A percentile compares a stretch with the other conserved stretches of the same genome.
These are phyloP conservation scores for Aspergillus sp. DNA, from an alignment of 2,329 filamentous ascomycete species.

Conservation along the genomic window DNA sequence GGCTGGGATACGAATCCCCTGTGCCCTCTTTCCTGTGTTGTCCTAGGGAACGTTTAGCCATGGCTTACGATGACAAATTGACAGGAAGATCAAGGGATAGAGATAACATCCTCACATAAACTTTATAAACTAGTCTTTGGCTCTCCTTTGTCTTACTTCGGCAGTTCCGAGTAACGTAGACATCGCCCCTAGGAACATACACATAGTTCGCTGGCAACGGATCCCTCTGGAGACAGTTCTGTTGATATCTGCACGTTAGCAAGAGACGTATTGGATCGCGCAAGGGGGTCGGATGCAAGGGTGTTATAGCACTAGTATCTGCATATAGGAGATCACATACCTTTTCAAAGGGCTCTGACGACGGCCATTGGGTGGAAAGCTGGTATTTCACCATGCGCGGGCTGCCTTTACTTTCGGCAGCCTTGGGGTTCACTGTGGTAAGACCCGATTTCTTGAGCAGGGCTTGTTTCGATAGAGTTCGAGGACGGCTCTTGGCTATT, in stretches of 20 bases:
- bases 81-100: background rate
- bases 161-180: conserved; percentile 46
- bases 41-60: conserved; percentile 20
- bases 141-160: conserved; percentile 36
- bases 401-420: background rate
- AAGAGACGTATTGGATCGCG: background rate
- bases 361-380: conserved; percentile 17
- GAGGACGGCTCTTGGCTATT: conserved; percentile 3
- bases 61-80: background rate
- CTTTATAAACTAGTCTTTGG: conserved; percentile 32
- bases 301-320: background rate
- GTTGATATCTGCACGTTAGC: conserved; percentile 6
- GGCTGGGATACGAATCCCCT: conserved; percentile 47
- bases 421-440: conserved; percentile 1
- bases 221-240: conserved; percentile 34
- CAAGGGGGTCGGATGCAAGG: conserved; percentile 5
- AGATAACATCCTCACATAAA: conserved; percentile 32
- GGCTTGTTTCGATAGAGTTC: conserved; percentile 7
- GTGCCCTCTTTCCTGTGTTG: conserved; percentile 27
- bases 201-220: conserved; percentile 33
- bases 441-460: background rate
- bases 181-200: conserved; percentile 44
- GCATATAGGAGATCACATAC: conserved; percentile 15
- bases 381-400: conserved; percentile 15
- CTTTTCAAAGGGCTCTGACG: conserved; percentile 28